These are phyloP conservation scores for Dipteronia dyeriana DNA, from an alignment of 345 rosid species.

Conservation along the genomic window DNA sequence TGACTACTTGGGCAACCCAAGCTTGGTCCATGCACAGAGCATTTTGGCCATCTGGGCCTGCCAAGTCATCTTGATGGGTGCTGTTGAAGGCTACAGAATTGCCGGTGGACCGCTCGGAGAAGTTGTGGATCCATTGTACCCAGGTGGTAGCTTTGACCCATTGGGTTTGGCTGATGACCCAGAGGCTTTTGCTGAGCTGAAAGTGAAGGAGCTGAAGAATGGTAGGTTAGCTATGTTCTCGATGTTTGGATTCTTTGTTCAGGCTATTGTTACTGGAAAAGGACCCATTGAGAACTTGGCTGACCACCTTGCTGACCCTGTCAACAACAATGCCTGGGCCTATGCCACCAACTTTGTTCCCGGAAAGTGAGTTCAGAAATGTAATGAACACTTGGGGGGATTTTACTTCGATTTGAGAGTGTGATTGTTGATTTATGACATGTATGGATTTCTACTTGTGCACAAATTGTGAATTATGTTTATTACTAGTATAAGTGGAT, in stretches of 20 bases:
- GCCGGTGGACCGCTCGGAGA: slow-evolving; percentile 78
- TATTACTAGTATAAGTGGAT: background rate
- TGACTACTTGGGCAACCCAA: slow-evolving; percentile 84
- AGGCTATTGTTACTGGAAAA: slow-evolving; percentile 85
- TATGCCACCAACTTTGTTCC: slow-evolving; percentile 88
- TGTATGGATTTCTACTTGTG: background rate
- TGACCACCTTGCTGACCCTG: slow-evolving; percentile 84
- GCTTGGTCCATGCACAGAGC: slow-evolving; percentile 80
- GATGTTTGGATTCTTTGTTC: slow-evolving; percentile 89
- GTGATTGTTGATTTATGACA: background rate
- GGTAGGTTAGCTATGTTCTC: slow-evolving; percentile 88
- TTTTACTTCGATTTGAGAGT: background rate
- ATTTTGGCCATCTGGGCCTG: slow-evolving; percentile 78
- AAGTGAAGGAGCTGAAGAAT: slow-evolving; percentile 84
- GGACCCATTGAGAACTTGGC: slow-evolving; percentile 81
- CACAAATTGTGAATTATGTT: slow-evolving; percentile 2
- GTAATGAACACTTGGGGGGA: background rate
- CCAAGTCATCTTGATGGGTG: slow-evolving; percentile 72
- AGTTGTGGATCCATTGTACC: slow-evolving; percentile 71
- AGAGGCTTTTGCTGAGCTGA: slow-evolving; percentile 78
- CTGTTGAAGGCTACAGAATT: slow-evolving; percentile 73
- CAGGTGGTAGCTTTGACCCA: slow-evolving; percentile 86
- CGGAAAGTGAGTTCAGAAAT: slow-evolving; percentile 57
- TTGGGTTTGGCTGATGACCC: slow-evolving; percentile 82
- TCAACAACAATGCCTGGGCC: slow-evolving; percentile 91